Evolutionary conservation across 345 rosid genomes (phyloP).

Genomic region (Pistacia vera): DNA sequence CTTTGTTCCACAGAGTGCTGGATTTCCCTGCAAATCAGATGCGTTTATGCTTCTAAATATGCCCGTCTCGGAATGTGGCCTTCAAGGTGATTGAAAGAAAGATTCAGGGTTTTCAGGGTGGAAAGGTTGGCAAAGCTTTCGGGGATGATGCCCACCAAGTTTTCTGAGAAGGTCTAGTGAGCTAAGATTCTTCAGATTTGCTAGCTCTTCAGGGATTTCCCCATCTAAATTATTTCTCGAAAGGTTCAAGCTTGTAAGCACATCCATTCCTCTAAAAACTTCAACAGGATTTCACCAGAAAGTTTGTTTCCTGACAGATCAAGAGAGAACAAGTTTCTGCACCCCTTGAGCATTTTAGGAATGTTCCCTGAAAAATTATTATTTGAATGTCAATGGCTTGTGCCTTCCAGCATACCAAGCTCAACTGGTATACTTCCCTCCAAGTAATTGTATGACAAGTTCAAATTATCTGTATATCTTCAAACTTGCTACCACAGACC

Average conservation of each 20-base stretch:
- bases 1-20: conserved; percentile 64
- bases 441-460: conserved; percentile 68
- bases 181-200: conserved; percentile 48
- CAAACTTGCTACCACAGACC: conserved; percentile 41
- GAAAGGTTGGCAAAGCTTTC: conserved; percentile 55
- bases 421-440: conserved; percentile 63
- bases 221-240: conserved; percentile 68
- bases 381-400: conserved; percentile 76
- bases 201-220: conserved; percentile 48
- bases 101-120: conserved; percentile 56
- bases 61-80: conserved; percentile 76
- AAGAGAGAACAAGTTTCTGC: conserved; percentile 67
- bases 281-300: conserved; percentile 54
- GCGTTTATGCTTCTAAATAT: conserved; percentile 52
- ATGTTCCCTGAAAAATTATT: conserved; percentile 72
- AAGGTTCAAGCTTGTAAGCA: conserved; percentile 59
- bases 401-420: conserved; percentile 68
- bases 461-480: conserved; percentile 59
- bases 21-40: conserved; percentile 61
- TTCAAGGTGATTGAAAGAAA: conserved; percentile 72
- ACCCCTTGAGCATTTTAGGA: conserved; percentile 56
- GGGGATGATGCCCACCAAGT: conserved; percentile 65
- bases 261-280: conserved; percentile 41
- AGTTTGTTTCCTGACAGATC: conserved; percentile 73
- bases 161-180: conserved; percentile 69